Percentiles rank a stretch among this genome's conserved stretches.
Conservation (phyloP, 2,329 filamentous ascomycete genomes). For the Thielaviopsis punctulata region DNA sequence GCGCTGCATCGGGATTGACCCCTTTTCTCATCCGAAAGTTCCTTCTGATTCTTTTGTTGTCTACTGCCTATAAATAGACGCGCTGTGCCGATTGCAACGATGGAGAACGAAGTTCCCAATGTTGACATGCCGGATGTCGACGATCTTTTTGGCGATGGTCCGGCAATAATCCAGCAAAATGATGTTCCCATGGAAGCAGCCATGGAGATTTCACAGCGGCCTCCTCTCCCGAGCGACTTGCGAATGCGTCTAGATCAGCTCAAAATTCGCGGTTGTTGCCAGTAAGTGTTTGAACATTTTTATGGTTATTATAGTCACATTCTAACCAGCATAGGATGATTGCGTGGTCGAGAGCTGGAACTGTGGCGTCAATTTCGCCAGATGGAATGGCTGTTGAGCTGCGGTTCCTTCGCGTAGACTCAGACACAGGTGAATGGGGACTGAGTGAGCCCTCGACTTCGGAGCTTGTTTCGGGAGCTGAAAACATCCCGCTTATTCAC, state of each 20-base stretch:
- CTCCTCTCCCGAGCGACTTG: slow-evolving; percentile 44
- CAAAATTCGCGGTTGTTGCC: slow-evolving; percentile 58
- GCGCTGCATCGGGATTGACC: not conserved
- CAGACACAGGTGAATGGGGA: slow-evolving; percentile 55
- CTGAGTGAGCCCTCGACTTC: slow-evolving; percentile 55
- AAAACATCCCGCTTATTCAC: slow-evolving; percentile 55
- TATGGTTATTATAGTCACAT: not conserved
- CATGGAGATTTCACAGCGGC: slow-evolving; percentile 31
- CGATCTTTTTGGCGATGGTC: slow-evolving; percentile 58
- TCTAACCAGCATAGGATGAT: slow-evolving; percentile 40
- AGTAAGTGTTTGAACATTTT: slow-evolving; percentile 51
- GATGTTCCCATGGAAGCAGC: slow-evolving; percentile 27
- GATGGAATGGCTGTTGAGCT: slow-evolving; percentile 57
- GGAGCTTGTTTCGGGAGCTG: slow-evolving; percentile 41
- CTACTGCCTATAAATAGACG: slow-evolving; percentile 10
- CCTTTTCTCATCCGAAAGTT: not conserved
- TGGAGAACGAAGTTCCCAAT: slow-evolving; percentile 20
- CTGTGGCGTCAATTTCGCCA: slow-evolving; percentile 62
- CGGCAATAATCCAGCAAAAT: slow-evolving; percentile 4
- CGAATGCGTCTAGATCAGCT: slow-evolving; percentile 61
- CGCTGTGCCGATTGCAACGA: not conserved
- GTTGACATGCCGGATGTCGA: slow-evolving; percentile 44
- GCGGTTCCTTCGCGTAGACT: slow-evolving; percentile 51
- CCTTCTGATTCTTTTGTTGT: not conserved
- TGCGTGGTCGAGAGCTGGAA: slow-evolving; percentile 76